Conservation (phyloP, 805 yeast species). For the Allodekkera sacchari region DNA sequence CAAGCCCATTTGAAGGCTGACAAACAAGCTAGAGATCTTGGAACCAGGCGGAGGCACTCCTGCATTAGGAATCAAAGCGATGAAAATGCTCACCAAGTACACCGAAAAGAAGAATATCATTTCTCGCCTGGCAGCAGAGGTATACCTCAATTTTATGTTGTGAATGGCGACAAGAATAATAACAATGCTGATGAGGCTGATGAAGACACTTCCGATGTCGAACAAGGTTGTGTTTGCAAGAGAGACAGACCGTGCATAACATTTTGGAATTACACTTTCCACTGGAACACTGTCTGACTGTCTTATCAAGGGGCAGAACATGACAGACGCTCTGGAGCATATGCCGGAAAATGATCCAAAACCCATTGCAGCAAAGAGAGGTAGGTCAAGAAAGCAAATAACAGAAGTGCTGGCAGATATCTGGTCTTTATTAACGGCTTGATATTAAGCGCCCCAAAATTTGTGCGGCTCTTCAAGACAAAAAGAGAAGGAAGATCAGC, state of each 20-base stretch:
- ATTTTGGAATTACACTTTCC: slow-evolving; percentile 62
- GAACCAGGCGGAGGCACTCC: slow-evolving; percentile 91
- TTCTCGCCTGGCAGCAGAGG: slow-evolving; percentile 91
- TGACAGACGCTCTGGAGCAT: slow-evolving; percentile 64
- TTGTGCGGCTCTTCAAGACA: no score
- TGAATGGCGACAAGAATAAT: slow-evolving; percentile 63
- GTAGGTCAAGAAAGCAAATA: no score
- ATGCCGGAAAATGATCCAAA: slow-evolving; percentile 60
- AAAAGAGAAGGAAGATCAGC: no score
- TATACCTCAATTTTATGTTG: slow-evolving; percentile 75
- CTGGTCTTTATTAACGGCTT: no score
- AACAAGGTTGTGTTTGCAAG: slow-evolving; percentile 88
- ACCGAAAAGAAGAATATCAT: slow-evolving; percentile 66
- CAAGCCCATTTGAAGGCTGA: slow-evolving; percentile 69
- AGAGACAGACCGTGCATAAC: slow-evolving; percentile 82
- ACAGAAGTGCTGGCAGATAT: no score
- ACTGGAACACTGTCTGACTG: slow-evolving; percentile 33
- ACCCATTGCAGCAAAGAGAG: no score
- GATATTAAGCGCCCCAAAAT: no score
- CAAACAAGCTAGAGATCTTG: slow-evolving; percentile 68
- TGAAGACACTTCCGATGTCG: slow-evolving; percentile 80
- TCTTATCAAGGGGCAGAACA: slow-evolving; percentile 70
- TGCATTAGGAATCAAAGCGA: slow-evolving; percentile 75
- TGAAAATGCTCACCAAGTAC: slow-evolving; percentile 46
- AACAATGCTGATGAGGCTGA: slow-evolving; percentile 66